Conservation (phyloP, 129 eudicot species). For the Solidago caesia region DNA sequence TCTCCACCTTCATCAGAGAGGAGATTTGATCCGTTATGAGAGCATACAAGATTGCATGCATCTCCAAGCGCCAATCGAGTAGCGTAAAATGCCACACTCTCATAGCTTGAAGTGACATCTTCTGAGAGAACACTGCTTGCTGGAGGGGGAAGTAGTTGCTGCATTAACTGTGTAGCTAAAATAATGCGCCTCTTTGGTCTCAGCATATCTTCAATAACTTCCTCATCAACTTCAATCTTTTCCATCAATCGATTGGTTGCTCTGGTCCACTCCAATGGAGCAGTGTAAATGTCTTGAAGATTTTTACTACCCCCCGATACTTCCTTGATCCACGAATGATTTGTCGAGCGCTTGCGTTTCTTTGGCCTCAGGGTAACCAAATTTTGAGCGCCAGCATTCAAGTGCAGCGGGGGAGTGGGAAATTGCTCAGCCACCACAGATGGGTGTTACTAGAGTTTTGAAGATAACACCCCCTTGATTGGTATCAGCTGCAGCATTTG, state of each 20-base stretch:
- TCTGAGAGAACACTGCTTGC: conserved; percentile 51
- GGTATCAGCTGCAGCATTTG: conserved; percentile 36
- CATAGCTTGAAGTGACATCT: conserved; percentile 45
- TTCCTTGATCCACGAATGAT: conserved; percentile 65
- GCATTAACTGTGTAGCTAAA: conserved; percentile 70
- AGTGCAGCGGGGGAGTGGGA: conserved; percentile 31
- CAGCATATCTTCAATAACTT: conserved; percentile 40
- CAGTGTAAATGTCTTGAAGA: conserved; percentile 45
- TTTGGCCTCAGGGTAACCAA: conserved; percentile 37
- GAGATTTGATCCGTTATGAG: conserved; percentile 34
- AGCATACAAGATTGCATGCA: conserved; percentile 55
- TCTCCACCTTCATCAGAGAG: conserved; percentile 37
- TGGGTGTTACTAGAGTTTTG: conserved; percentile 30
- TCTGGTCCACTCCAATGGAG: conserved; percentile 59
- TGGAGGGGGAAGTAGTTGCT: conserved; percentile 66
- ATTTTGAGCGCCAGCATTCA: conserved; percentile 27
- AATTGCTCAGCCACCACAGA: conserved; percentile 34
- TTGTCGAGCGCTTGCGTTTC: conserved; percentile 55
- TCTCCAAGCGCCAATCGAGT: conserved; percentile 65
- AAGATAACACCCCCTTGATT: conserved; percentile 32
- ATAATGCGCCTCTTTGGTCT: conserved; percentile 68
- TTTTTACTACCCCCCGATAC: conserved; percentile 40
- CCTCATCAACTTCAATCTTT: conserved; percentile 61
- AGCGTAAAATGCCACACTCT: conserved; percentile 41
- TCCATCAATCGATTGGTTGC: conserved; percentile 46